Base-by-base conservation (phyloP, 805 yeast species). In the Pichia deserticola region DNA sequence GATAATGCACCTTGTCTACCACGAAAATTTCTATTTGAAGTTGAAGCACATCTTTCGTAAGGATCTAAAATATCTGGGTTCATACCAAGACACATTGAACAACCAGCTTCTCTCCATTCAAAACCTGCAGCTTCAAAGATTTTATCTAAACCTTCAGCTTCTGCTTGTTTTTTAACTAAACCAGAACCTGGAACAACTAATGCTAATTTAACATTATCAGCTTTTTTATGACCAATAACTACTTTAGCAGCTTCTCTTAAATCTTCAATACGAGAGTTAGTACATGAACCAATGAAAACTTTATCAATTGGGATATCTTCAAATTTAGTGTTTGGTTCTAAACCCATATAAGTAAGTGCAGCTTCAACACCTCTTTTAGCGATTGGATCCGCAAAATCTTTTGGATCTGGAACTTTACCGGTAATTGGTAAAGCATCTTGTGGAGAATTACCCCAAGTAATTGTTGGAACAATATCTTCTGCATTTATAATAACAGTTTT, bases 51-150 rank as follows among this genome's bases (percentile, higher is more conserved):
- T 73, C 99, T 83, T 71, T 93, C 99, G 64, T 86, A 81, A 39
- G 99, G 99, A 54, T 82, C 79, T 64, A 93, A 78, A 60, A 93
- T 92, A 74, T 93, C 99, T 40, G 98, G 97, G 73, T 93, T 93
- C 99, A 93, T 93, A 70, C 99, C 99, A 47, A 93, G 78, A 74
- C 99, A 93, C 99, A 93, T 93, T 40, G 98, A 92, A 73, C 99
- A 93, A 54, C 99, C 99, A 57, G 99, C 98, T 74, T 93, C 99
- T 75, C 99, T 85, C 99, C 99, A 93, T 60, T 87, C 92, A 65
- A 93, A 93, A 25, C 96, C 98, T 46, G 99, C 97, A 45, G 81
- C 88, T 62, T 74, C 80, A 63, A 93, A 93, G 51, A 93, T 79
- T 72, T 87, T 86, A 68, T 93, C 93, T 51, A 93, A 77, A 47